Conservation (phyloP, 2,329 filamentous ascomycete species). For the Microcyclospora pomicola region DNA sequence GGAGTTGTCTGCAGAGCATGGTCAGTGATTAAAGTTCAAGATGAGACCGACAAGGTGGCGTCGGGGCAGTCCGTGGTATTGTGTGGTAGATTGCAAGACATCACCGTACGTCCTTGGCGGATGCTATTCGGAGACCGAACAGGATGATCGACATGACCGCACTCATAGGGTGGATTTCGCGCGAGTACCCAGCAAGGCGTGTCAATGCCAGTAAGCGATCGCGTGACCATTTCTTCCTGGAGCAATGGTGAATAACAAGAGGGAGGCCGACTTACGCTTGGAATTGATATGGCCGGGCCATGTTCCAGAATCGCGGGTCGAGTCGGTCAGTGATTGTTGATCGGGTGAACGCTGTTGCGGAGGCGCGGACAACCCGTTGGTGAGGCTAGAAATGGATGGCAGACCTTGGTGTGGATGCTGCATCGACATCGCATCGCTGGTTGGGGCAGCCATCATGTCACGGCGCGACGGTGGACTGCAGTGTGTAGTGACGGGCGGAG, state of each 20-base stretch:
- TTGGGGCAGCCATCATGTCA: slow-evolving; percentile 15
- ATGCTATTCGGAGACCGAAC: too few relatives aligned
- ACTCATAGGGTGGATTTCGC: too few relatives aligned
- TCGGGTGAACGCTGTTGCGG: slow-evolving; percentile 18
- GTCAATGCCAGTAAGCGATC: too few relatives aligned
- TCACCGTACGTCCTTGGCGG: too few relatives aligned
- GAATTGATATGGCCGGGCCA: slow-evolving; percentile 16
- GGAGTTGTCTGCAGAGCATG: slow-evolving; percentile 20
- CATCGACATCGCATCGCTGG: slow-evolving; percentile 5
- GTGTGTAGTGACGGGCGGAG: too few relatives aligned
- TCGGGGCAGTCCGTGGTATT: too few relatives aligned
- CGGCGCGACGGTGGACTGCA: too few relatives aligned
- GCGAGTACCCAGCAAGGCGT: too few relatives aligned
- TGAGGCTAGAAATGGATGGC: slow-evolving; percentile 24
- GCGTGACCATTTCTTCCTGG: slow-evolving; percentile 2
- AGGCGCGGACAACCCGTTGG: slow-evolving; percentile 21
- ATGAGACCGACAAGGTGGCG: too few relatives aligned
- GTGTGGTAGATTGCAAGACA: too few relatives aligned
- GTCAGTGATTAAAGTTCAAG: too few relatives aligned
- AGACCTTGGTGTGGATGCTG: slow-evolving; percentile 16
- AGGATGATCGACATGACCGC: too few relatives aligned
- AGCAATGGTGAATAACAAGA: not conserved
- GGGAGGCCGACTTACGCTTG: slow-evolving; percentile 21
- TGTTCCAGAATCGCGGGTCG: slow-evolving; percentile 24
- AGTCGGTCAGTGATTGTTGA: slow-evolving; percentile 17